Conservation (phyloP, 1,139 yeast genomes). For the Protomyces inundatus region DNA sequence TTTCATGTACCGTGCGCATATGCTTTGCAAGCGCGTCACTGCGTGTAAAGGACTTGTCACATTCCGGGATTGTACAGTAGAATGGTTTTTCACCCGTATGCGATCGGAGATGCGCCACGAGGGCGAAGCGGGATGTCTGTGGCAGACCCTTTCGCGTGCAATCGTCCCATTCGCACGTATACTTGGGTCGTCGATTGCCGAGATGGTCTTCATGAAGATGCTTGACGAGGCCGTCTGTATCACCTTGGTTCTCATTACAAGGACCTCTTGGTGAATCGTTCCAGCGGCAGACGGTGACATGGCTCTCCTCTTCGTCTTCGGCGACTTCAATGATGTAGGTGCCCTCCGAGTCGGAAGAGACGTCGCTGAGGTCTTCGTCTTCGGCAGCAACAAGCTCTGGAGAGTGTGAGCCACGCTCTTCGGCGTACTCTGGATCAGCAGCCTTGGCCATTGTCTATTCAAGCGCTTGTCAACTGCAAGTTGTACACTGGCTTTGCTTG, state of each 20-base stretch:
- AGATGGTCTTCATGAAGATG: constrained; percentile 39
- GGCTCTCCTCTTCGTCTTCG: constrained; percentile 18
- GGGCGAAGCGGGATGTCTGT: constrained; percentile 57
- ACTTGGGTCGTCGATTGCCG: constrained; percentile 43
- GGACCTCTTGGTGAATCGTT: constrained; percentile 4
- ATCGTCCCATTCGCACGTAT: constrained; percentile 59
- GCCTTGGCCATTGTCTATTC: too few species aligned
- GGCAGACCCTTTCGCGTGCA: constrained; percentile 53
- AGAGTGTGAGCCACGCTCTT: neutral
- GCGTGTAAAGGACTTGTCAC: constrained; percentile 55
- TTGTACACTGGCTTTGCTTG: too few species aligned
- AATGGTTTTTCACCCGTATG: constrained; percentile 68
- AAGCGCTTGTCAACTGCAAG: too few species aligned
- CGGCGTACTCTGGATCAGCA: neutral
- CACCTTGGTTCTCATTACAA: neutral
- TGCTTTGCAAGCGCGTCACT: constrained; percentile 63
- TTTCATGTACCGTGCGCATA: constrained; percentile 57
- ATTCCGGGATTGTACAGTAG: constrained; percentile 65
- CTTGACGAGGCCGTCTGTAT: constrained; percentile 13
- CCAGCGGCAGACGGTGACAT: constrained; percentile 19
- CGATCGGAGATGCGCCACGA: constrained; percentile 57
- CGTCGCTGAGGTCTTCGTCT: neutral
- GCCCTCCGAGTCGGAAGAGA: neutral
- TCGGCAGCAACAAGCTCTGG: neutral
- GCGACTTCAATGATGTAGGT: neutral